Base-by-base conservation (phyloP, 1,139 yeast species). In the Taiozyma sp. region DNA sequence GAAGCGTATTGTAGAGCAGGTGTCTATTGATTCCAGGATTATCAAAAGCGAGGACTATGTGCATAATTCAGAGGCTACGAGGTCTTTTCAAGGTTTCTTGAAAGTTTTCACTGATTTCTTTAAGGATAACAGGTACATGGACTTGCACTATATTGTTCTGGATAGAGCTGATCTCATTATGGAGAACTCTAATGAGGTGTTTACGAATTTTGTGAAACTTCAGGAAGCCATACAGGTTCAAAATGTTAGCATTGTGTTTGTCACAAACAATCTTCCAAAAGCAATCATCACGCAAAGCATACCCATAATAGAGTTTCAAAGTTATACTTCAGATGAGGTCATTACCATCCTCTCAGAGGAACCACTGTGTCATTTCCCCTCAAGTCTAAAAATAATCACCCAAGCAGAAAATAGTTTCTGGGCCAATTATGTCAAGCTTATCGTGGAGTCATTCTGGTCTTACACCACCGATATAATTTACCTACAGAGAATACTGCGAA, bases 131-230 rank as follows among this genome's bases (percentile, higher is more conserved):
- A 56, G 59, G 0, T 76, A 74, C 54, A 46, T 56, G 0, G 67
- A 71, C 2, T 72, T 70, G n/a, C 85, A 81, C 57, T 74, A 81
- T 7, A 64, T 83, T 42, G 82, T 83, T 0, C 67, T 83, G n/a
- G 89, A 83, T 57, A 65, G 83, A 12, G 71, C 80, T 36, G 88
- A 83, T 60, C 75, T 74, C 53, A 71, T 83, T 44, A 74, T 75
- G 59, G 88, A 81, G 41, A 70, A 73, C 27, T 68, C 75, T 0
- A 68, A 71, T 14, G 79, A 74, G 10, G 55, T 83, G 10, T 70
- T 75, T 51, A 66, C 72, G n/a, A 73, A 79, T 12, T 77, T 83
- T 57, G 60, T 75, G 2, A 68, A 80, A 46, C 57, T 82, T 39
- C 71, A 72, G 32, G 88, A 83, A 57, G 56, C 69, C 19, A 50